Evolutionary conservation across 78 protist species (phyloP).

Genomic region (Pigoraptor vietnamica): DNA sequence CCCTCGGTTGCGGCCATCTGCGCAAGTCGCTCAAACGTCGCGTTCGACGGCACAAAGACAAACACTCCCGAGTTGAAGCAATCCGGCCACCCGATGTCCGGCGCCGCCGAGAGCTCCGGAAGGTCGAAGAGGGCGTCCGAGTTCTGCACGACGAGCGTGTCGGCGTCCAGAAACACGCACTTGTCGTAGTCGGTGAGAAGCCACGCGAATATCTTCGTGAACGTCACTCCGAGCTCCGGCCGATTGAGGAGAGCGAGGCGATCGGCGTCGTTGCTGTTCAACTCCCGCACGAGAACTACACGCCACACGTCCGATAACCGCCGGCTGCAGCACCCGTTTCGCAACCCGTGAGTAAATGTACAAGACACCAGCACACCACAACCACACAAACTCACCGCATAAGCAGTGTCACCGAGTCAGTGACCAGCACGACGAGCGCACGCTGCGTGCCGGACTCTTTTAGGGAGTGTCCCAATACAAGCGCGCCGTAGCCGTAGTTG

Average conservation of each 20-base stretch:
- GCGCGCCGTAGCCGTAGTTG: slow-evolving; percentile 41
- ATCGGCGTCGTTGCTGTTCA: background rate
- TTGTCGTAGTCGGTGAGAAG: slow-evolving; percentile 8
- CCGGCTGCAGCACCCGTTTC: background rate
- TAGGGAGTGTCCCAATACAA: slow-evolving; percentile 32
- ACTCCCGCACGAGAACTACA: background rate
- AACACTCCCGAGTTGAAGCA: slow-evolving; percentile 50
- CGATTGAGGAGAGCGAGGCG: background rate
- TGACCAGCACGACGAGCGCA: background rate
- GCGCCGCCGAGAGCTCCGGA: slow-evolving; percentile 34
- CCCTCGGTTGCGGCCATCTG: background rate
- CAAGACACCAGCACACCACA: background rate
- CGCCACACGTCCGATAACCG: background rate
- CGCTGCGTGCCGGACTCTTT: background rate
- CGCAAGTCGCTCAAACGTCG: slow-evolving; percentile 3
- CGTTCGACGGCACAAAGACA: slow-evolving; percentile 19
- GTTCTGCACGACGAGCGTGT: slow-evolving; percentile 25
- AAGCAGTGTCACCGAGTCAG: background rate
- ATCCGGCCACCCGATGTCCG: slow-evolving; percentile 53
- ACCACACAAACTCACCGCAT: background rate
- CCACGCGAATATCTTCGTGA: slow-evolving; percentile 42
- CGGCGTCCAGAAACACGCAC: slow-evolving; percentile 45
- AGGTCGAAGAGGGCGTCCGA: slow-evolving; percentile 3
- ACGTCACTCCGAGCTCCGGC: slow-evolving; percentile 33
- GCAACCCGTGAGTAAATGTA: too few relatives aligned